Percentiles rank a stretch among this genome's conserved stretches.
Conservation (phyloP, 495 filamentous ascomycete species). For the Polyplosphaeria fusca region DNA sequence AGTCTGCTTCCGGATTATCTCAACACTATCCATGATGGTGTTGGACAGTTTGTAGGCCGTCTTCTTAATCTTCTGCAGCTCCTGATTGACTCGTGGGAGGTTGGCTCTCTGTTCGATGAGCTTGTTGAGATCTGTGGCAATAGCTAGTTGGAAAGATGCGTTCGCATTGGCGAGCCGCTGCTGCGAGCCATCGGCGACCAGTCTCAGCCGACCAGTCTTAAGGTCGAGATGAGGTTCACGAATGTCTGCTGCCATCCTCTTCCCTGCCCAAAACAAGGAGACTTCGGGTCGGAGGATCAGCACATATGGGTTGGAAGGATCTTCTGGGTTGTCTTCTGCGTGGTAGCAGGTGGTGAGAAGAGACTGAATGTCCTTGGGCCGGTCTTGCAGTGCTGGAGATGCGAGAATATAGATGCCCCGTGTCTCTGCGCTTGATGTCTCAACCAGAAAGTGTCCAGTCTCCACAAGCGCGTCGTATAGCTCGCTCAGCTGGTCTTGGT, state of each 20-base stretch:
- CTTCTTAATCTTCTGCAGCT: constrained; percentile 92
- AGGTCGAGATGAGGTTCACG: constrained; percentile 79
- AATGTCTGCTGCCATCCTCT: constrained; percentile 64
- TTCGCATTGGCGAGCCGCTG: constrained; percentile 74
- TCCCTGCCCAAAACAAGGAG: constrained; percentile 77
- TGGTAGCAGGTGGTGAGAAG: constrained; percentile 87
- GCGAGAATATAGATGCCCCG: constrained; percentile 78
- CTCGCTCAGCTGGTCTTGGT: constrained; percentile 60
- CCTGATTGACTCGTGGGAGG: constrained; percentile 82
- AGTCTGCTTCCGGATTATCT: constrained; percentile 82
- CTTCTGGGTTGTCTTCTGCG: constrained; percentile 65
- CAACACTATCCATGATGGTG: constrained; percentile 98
- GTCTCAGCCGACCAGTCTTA: constrained; percentile 78
- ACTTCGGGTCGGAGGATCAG: constrained; percentile 80
- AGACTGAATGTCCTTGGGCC: constrained; percentile 73
- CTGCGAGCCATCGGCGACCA: constrained; percentile 86
- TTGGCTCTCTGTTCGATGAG: constrained; percentile 91
- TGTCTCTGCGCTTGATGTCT: constrained; percentile 62
- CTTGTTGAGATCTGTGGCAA: constrained; percentile 78
- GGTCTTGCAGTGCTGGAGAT: constrained; percentile 69
- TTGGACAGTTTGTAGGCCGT: constrained; percentile 96
- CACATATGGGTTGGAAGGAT: constrained; percentile 73
- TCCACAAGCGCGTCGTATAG: constrained; percentile 79
- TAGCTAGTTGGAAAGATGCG: constrained; percentile 66
- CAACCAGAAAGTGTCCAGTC: constrained; percentile 81